Conservation (phyloP, 2,329 filamentous ascomycete species). For the Lachnellula arida region DNA sequence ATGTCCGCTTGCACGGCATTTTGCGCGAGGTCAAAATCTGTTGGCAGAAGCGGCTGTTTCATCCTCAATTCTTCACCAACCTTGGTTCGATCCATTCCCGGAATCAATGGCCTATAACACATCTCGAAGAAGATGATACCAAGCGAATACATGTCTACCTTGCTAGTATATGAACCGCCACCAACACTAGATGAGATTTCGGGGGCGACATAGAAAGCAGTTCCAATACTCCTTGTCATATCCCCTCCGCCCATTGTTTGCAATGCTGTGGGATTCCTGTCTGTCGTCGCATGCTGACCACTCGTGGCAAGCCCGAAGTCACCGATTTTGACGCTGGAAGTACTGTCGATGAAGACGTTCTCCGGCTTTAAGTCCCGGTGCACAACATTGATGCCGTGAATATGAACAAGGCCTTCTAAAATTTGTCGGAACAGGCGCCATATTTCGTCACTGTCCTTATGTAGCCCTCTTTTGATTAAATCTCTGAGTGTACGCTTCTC, state of each 20-base stretch:
- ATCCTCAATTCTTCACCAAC: constrained; percentile 65
- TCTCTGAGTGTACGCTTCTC: constrained; percentile 84
- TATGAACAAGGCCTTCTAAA: constrained; percentile 82
- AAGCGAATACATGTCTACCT: constrained; percentile 97
- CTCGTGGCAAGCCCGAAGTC: constrained; percentile 94
- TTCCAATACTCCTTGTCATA: constrained; percentile 68
- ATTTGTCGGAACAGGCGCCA: constrained; percentile 93
- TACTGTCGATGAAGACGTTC: constrained; percentile 91
- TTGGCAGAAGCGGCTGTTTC: constrained; percentile 63
- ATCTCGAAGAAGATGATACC: constrained; percentile 99
- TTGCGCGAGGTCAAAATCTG: constrained; percentile 67
- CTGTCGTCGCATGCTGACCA: constrained; percentile 63
- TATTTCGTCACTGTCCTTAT: constrained; percentile 68
- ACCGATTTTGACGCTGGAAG: constrained; percentile 89
- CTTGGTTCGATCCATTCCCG: constrained; percentile 58
- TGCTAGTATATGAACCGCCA: constrained; percentile 79
- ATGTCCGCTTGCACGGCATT: constrained; percentile 68
- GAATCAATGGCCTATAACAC: constrained; percentile 62
- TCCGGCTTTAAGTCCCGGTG: constrained; percentile 96
- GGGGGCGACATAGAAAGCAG: constrained; percentile 87
- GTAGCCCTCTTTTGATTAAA: constrained; percentile 71
- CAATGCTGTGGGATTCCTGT: constrained; percentile 39
- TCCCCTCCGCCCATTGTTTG: constrained; percentile 44
- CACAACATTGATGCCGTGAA: constrained; percentile 86
- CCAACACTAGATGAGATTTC: constrained; percentile 74